phyloP scores from a whole-genome alignment of 139 green algal genomes.

The Eudorina sp. region DNA sequence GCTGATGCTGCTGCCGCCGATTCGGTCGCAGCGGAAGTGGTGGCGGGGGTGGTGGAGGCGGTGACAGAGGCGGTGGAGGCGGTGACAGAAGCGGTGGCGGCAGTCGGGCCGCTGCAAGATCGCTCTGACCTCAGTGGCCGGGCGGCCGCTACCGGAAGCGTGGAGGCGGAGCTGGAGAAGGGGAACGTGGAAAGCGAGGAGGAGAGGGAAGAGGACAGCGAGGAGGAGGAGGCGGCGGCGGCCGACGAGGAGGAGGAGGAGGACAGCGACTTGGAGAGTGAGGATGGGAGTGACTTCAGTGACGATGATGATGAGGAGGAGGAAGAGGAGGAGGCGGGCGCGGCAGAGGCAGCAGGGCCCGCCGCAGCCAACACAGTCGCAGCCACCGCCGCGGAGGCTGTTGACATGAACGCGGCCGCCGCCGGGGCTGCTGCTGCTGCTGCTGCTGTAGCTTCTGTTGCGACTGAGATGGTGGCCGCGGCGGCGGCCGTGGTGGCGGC shows the following conservation, averaged over 20 bases:
- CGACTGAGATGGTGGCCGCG: background rate
- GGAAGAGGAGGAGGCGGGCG: background rate
- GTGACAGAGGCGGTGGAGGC: no score
- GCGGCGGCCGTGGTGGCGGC: background rate
- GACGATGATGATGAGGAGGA: conserved; percentile 6
- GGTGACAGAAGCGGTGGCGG: no score
- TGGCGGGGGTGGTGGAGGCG: no score
- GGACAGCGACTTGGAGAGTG: background rate
- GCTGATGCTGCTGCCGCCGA: no score
- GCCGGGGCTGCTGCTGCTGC: background rate
- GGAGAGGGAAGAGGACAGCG: background rate
- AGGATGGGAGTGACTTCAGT: background rate
- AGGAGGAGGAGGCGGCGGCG: background rate
- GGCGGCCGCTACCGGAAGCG: no score
- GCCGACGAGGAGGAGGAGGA: background rate
- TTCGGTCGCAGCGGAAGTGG: no score
- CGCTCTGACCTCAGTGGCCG: no score
- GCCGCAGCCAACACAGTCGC: background rate
- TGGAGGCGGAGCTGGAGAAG: background rate
- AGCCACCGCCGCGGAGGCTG: no score
- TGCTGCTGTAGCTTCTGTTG: background rate
- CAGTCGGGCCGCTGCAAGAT: no score
- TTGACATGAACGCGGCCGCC: background rate
- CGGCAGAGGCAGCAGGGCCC: background rate
- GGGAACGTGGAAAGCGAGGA: background rate